Conservation (phyloP, 441 rosid species). For the Corymbia citriodora region DNA sequence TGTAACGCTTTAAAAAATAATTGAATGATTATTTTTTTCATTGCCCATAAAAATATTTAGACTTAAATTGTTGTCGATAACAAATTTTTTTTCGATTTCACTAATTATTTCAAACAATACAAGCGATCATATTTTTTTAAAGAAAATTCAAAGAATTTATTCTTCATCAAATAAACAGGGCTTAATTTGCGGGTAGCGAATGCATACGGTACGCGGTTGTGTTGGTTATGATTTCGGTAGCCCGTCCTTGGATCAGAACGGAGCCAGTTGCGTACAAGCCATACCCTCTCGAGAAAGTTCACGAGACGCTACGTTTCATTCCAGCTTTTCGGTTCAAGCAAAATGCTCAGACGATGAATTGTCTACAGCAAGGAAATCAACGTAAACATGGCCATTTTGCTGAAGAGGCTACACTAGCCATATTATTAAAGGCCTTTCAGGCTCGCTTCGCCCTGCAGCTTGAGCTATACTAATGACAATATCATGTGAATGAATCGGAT, state of each 20-base stretch:
- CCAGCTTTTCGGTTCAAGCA: not conserved
- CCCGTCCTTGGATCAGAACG: not conserved
- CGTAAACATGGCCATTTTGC: not conserved
- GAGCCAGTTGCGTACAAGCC: not conserved
- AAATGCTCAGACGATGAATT: not conserved
- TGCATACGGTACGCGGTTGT: not conserved
- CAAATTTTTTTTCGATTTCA: not conserved
- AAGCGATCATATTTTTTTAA: fast-evolving
- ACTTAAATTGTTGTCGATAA: not conserved
- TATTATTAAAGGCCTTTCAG: not conserved
- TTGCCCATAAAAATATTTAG: not conserved
- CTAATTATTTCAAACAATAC: not conserved
- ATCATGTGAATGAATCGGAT: not conserved
- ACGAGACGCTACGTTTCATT: not conserved
- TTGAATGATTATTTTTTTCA: not conserved
- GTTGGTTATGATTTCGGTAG: not conserved
- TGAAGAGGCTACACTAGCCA: not conserved
- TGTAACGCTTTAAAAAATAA: not conserved
- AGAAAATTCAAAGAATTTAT: no score
- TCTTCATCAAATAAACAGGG: not conserved
- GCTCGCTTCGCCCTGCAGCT: not conserved
- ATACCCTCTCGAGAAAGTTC: not conserved
- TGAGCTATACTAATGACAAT: not conserved
- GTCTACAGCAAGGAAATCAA: not conserved
- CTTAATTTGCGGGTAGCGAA: not conserved